phyloP scores from a whole-genome alignment of 1,139 yeast species.

The Debaryomyces fabryi region DNA sequence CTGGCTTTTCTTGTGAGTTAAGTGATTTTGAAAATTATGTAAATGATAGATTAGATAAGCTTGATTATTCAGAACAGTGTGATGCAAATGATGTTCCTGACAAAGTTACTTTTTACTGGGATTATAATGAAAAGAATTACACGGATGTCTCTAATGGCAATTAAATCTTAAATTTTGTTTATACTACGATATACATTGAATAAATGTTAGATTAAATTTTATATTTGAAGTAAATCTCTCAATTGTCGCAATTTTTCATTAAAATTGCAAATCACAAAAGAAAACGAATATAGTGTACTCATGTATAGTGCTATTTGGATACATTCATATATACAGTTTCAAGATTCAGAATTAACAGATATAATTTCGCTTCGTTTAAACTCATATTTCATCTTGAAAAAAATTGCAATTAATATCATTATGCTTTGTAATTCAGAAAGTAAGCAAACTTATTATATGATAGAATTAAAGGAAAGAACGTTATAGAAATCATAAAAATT shows the following conservation, averaged over 20 bases:
- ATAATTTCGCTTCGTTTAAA: neutral
- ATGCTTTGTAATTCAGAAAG: neutral
- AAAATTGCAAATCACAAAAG: neutral
- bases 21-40: conserved; percentile 40
- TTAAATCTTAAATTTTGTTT: conserved; percentile 17
- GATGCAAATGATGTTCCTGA: conserved; percentile 20
- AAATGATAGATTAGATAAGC: conserved; percentile 32
- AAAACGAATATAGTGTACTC: neutral
- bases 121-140: conserved; percentile 18
- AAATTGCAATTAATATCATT: neutral
- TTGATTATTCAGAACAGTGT: conserved; percentile 36
- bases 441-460: neutral
- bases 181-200: conserved; percentile 20
- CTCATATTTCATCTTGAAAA: neutral
- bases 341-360: neutral
- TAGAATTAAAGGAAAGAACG: conserved; percentile 3
- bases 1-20: conserved; percentile 59
- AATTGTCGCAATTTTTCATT: neutral
- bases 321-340: neutral
- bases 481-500: neutral
- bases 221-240: neutral
- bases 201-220: no score
- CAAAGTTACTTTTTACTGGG: conserved; percentile 39
- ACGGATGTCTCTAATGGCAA: neutral
- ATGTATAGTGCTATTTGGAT: neutral